These are phyloP conservation scores for Populus trichocarpa DNA, from an alignment of 441 rosid species.

Conservation along the genomic window DNA sequence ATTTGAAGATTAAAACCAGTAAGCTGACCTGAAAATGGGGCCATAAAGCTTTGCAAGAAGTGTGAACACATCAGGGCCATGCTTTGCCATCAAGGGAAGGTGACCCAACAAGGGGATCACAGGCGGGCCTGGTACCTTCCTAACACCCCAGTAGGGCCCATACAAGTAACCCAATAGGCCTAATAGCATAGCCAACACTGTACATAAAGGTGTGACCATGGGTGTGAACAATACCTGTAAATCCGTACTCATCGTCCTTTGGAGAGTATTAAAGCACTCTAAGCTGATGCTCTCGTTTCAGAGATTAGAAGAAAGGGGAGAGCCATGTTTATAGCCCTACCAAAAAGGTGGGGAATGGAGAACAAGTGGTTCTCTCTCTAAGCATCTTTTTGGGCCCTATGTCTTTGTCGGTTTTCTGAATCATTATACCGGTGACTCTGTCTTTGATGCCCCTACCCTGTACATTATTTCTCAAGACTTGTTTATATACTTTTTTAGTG, in stretches of 20 bases:
- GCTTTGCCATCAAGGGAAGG: conserved; percentile 81
- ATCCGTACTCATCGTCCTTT: neutral
- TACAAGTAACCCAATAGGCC: conserved; percentile 54
- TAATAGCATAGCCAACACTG: conserved; percentile 30
- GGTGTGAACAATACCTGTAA: neutral
- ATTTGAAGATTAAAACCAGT: neutral
- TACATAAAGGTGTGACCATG: conserved; percentile 25
- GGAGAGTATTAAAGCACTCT: conserved; percentile 6
- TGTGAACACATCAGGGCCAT: conserved; percentile 83
- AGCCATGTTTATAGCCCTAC: neutral
- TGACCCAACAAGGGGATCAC: conserved; percentile 74
- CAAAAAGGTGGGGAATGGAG: neutral
- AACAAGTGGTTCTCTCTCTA: neutral
- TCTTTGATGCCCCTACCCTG: neutral
- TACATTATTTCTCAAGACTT: neutral
- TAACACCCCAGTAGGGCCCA: conserved; percentile 76
- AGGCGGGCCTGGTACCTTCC: conserved; percentile 79
- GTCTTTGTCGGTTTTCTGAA: conserved; percentile 21
- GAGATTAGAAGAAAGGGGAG: neutral
- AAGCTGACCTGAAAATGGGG: conserved; percentile 75
- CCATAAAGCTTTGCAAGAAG: conserved; percentile 81
- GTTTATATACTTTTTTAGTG: no score
- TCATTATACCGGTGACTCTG: neutral
- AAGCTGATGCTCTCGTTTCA: neutral
- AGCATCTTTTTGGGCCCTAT: conserved; percentile 26